Evolutionary conservation across 225 moss, liverwort and hornwort species (phyloP).

Genomic region (Bryoerythrophyllum caledonicum): DNA sequence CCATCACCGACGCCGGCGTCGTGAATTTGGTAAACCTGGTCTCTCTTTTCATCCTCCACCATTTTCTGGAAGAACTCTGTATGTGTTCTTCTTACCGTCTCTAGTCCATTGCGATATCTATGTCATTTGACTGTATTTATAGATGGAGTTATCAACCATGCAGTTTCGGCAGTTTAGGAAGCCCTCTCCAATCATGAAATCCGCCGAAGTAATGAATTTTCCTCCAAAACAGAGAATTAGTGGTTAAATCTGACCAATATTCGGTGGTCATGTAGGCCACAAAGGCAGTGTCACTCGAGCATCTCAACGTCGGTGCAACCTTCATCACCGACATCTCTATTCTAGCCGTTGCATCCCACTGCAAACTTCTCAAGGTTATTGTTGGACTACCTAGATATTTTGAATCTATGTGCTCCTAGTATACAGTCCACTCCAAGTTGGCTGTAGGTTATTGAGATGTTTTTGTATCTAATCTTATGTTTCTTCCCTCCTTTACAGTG

Average conservation of each 20-base stretch:
- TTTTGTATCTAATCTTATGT: not conserved
- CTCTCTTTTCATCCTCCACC: not conserved
- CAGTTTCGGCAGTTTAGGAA: too few species aligned
- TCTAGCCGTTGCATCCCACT: slow-evolving; percentile 62
- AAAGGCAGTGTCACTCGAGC: slow-evolving; percentile 61
- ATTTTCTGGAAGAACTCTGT: not conserved
- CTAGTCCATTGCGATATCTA: not conserved
- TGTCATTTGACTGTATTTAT: not conserved
- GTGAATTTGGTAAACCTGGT: slow-evolving; percentile 62
- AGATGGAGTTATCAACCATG: too few species aligned
- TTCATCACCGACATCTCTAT: slow-evolving; percentile 82
- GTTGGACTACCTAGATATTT: not conserved
- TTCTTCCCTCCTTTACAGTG: slow-evolving; percentile 23
- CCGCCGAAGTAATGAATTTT: too few species aligned
- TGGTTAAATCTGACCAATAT: not conserved
- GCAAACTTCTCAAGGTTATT: slow-evolving; percentile 70
- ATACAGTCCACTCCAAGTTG: not conserved
- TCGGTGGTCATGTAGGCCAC: slow-evolving; percentile 42
- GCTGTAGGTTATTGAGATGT: not conserved
- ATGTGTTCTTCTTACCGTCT: not conserved
- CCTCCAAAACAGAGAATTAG: not conserved
- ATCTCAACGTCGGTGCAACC: slow-evolving; percentile 91
- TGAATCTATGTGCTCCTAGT: not conserved
- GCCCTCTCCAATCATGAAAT: too few species aligned
- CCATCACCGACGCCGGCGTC: slow-evolving; percentile 84